A percentile compares a stretch with the other conserved stretches of the same genome.
Conservation (phyloP, 352 stramenopile species). For the Pythium rishiriense region DNA sequence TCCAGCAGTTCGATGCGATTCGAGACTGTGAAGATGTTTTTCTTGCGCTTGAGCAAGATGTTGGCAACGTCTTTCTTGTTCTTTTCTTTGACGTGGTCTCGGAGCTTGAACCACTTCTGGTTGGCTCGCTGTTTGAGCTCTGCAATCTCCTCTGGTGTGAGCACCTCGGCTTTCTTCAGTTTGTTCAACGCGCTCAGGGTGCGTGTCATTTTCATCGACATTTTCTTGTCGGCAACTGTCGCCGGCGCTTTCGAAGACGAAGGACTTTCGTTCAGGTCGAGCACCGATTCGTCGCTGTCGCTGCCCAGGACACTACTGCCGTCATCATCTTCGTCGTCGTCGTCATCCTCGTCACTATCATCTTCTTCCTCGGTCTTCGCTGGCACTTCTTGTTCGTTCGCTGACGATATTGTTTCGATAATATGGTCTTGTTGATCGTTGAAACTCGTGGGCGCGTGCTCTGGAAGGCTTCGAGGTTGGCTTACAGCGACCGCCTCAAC, state of each 20-base stretch:
- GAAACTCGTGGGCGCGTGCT: not conserved
- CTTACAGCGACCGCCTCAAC: not conserved
- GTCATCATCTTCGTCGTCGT: conserved; percentile 18
- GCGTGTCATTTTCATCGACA: conserved; percentile 40
- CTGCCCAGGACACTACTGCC: conserved; percentile 14
- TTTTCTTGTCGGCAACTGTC: conserved; percentile 9
- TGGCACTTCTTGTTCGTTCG: not conserved
- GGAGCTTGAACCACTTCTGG: conserved; percentile 72
- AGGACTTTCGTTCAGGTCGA: conserved; percentile 16
- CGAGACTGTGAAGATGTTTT: conserved; percentile 78
- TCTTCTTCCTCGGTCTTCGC: not conserved
- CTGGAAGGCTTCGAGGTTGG: not conserved
- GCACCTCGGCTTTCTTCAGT: conserved; percentile 58
- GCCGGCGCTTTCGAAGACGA: not conserved
- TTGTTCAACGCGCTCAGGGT: conserved; percentile 70
- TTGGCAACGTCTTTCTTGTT: conserved; percentile 76
- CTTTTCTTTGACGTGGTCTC: conserved; percentile 74
- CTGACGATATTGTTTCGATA: not conserved
- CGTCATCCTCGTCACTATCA: conserved; percentile 17
- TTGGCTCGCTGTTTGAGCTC: conserved; percentile 64
- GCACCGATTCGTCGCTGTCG: conserved; percentile 26
- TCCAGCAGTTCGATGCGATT: conserved; percentile 71
- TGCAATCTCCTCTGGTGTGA: conserved; percentile 56
- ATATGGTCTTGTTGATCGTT: not conserved
- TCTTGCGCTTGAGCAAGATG: conserved; percentile 78